Evolutionary conservation across 2,329 filamentous ascomycete genomes (phyloP), one percentile per base, ranked within the genome.

Genomic region (Colletotrichum cereale): DNA sequence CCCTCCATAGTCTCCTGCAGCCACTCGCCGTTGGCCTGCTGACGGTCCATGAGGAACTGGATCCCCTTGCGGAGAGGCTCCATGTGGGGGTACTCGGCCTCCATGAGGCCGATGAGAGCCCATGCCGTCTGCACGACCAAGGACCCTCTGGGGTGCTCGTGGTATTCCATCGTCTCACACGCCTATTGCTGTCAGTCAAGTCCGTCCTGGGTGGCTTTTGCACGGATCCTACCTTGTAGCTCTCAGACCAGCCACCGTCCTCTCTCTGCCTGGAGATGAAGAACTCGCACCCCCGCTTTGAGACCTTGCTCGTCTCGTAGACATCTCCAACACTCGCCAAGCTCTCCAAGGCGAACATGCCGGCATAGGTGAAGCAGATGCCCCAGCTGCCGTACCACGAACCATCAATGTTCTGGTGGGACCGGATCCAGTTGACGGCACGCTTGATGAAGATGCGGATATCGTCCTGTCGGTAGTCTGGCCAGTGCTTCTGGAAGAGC

Each of bases 301-400:
- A 89, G 61, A 91, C 85, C 6, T 88, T 84, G 76, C 92, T 95
- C 73, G 90, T 97, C 40, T 84, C 84, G 75, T 96, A 97, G 3
- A 87, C 93, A 82, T 98, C 95, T 7, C 95, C 95, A 5, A 94
- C 90, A 57, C 91, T 92, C 7, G 90, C 88, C 75, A 99, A 86
- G 73, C 93, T 94, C 80, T 98, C 96, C 1, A 98, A 86, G 0
- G 95, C 95, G 83, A 99, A 99, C 95, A 98, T 97, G 74, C 90
- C 93, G 0, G 95, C 96, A 79, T 99, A 99, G 0, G 95, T 98
- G 82, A 97, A 99, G 84, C 96, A 99, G 77, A 99, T 97, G 63
- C 94, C 96, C 96, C 96, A 99, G 79, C 91, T 95, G 56, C 96
- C 96, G 79, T 99, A 98, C 96, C 96, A 99, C 72, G 92, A 93